Base-by-base conservation (phyloP, 2,329 filamentous ascomycete species). In the Colletotrichum falcatum region DNA sequence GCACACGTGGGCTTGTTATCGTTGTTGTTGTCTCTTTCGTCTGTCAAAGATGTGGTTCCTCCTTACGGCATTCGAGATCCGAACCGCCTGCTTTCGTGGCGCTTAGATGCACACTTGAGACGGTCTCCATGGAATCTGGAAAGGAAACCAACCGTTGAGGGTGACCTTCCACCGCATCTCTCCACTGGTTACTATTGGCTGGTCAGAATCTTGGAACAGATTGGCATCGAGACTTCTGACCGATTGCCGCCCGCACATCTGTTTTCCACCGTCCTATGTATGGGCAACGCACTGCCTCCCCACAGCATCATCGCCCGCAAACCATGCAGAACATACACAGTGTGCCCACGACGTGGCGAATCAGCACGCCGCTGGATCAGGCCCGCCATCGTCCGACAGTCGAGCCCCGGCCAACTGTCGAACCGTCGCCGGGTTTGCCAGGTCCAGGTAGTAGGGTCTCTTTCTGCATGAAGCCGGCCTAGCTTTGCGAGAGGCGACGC, bases 161-260 rank as follows among this genome's bases (percentile, higher is more conserved):
- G 12, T 70, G 62, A 55, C 55, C 30, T 55, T 55, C 39, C 55
- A 26, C 6, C 30, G 30, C 48, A 65, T 20, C 37, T 37, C 30
- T n/a, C 23, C 26, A 14, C 44, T 37, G 44, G 20, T 12, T 65
- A 23, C 23, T 37, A 49, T 30, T 26, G 20, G 42, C 51, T 18
- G 44, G 39, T 60, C 37, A 42, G 48, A 54, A 54, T 69, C 66
- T 42, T 46, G 44, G 46, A 9, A 65, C 37, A 48, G 28, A 39
- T 44, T 9, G 26, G 9, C 42, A 26, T 39, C 9, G 30, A 23
- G 35, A 20, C 18, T 44, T 51, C 30, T 16, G 9, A 33, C 51
- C 51, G 51, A 54, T 33, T n/a, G 28, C 4, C 14, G 28, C 18
- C 18, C 26, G 28, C 28, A 33, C 9, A 30, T 35, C 20, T 12